Evolutionary conservation across 805 yeast species (phyloP).

Genomic region (Pichia californica): DNA sequence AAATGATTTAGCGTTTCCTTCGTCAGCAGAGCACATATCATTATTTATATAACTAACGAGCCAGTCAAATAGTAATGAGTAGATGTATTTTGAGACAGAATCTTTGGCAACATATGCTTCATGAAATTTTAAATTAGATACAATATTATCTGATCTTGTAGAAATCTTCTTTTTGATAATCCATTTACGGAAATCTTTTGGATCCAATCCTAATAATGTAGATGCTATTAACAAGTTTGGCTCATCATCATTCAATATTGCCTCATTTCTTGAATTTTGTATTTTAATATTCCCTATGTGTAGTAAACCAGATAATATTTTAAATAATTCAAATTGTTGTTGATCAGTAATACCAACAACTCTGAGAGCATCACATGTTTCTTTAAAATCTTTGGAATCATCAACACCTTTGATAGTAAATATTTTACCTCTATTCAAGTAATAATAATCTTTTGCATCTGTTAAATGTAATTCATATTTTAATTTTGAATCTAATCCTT

Average conservation of each 20-base stretch:
- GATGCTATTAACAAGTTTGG: slow-evolving; percentile 76
- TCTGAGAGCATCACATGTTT: slow-evolving; percentile 68
- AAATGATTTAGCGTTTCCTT: slow-evolving; percentile 53
- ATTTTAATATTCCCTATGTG: slow-evolving; percentile 91
- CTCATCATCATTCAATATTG: slow-evolving; percentile 74
- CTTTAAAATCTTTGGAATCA: slow-evolving; percentile 69
- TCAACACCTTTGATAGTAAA: slow-evolving; percentile 66
- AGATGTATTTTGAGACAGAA: slow-evolving; percentile 89
- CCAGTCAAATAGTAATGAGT: slow-evolving; percentile 93
- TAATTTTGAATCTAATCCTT: slow-evolving; percentile 60
- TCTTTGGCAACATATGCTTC: slow-evolving; percentile 91
- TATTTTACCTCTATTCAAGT: slow-evolving; percentile 81
- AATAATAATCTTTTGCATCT: slow-evolving; percentile 61
- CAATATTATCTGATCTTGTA: slow-evolving; percentile 86
- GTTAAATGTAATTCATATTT: slow-evolving; percentile 55
- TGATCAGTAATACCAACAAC: slow-evolving; percentile 65
- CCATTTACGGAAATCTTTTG: slow-evolving; percentile 78
- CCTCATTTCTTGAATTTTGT: slow-evolving; percentile 76
- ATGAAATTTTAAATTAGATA: slow-evolving; percentile 69
- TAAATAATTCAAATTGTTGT: slow-evolving; percentile 63
- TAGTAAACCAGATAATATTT: slow-evolving; percentile 76
- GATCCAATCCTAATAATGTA: slow-evolving; percentile 73
- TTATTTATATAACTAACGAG: slow-evolving; percentile 75
- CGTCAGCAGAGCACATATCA: slow-evolving; percentile 71
- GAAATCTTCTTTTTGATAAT: slow-evolving; percentile 83